These are phyloP conservation scores for Penicillium palitans DNA, from an alignment of 2,329 filamentous ascomycete genomes.

Conservation along the genomic window DNA sequence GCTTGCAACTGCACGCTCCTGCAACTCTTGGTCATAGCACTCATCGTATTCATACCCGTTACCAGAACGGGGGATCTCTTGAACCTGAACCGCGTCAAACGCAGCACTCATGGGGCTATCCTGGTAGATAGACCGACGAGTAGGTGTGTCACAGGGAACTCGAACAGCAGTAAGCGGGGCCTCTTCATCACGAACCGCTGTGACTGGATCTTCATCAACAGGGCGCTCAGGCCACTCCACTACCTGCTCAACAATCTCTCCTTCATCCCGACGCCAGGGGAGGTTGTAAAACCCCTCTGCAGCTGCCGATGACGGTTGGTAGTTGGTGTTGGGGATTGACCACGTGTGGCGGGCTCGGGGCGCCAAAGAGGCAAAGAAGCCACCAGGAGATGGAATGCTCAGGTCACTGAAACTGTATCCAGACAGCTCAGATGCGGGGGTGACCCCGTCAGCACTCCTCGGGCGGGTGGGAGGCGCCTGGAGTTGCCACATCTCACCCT, in stretches of 20 bases:
- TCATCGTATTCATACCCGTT: constrained; percentile 64
- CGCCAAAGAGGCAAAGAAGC: constrained; percentile 85
- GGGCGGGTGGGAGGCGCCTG: constrained; percentile 53
- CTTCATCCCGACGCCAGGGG: constrained; percentile 64
- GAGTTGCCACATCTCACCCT: constrained; percentile 64
- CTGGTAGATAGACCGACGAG: constrained; percentile 23
- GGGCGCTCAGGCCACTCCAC: constrained; percentile 57
- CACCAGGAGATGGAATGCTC: constrained; percentile 86
- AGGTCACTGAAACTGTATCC: constrained; percentile 74
- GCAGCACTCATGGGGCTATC: constrained; percentile 32
- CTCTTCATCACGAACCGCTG: constrained; percentile 34
- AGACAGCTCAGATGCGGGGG: constrained; percentile 58
- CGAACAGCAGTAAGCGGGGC: constrained; percentile 49
- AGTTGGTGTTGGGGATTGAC: constrained; percentile 62
- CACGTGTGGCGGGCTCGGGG: constrained; percentile 77
- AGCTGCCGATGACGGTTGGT: constrained; percentile 79
- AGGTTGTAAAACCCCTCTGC: constrained; percentile 88
- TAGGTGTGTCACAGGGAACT: constrained; percentile 43
- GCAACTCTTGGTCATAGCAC: constrained; percentile 71
- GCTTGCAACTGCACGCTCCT: constrained; percentile 69
- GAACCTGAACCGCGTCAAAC: constrained; percentile 36
- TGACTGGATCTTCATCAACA: constrained; percentile 35
- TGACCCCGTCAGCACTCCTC: constrained; percentile 46
- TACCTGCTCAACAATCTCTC: constrained; percentile 64
- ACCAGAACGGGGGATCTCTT: constrained; percentile 64